Evolutionary conservation across 257 asterid genomes (phyloP).

Genomic region (Penstemon newberryi): DNA sequence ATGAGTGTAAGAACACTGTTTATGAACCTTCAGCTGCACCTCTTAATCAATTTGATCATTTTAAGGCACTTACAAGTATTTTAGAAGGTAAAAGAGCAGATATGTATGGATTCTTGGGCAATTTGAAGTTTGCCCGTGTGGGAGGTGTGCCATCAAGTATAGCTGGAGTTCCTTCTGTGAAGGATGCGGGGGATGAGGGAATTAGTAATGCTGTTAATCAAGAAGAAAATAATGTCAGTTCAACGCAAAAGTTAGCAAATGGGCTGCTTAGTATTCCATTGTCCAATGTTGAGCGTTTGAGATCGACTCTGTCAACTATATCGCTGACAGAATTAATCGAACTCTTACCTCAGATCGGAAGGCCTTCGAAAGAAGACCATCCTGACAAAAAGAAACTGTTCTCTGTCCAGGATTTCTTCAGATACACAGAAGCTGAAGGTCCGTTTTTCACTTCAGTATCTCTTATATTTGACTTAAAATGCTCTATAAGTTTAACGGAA

Average conservation of each 20-base stretch:
- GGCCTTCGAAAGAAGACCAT: constrained; percentile 83
- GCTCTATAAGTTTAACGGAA: constrained; percentile 3
- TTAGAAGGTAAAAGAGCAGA: constrained; percentile 89
- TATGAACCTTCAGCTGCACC: constrained; percentile 30
- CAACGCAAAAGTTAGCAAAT: constrained; percentile 58
- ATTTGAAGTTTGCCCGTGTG: constrained; percentile 84
- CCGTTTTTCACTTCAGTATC: constrained; percentile 23
- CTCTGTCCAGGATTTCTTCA: constrained; percentile 96
- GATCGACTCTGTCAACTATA: constrained; percentile 77
- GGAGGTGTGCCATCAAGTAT: constrained; percentile 91
- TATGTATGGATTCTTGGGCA: constrained; percentile 71
- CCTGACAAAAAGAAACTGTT: constrained; percentile 95
- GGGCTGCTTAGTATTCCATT: constrained; percentile 90
- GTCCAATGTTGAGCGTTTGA: constrained; percentile 91
- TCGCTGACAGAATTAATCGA: constrained; percentile 85
- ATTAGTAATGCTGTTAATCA: constrained; percentile 46
- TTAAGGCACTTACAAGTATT: constrained; percentile 52
- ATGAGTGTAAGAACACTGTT: constrained; percentile 40
- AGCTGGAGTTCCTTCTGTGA: constrained; percentile 64
- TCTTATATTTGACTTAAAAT: constrained; percentile 10
- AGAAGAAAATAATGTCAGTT: constrained; percentile 62
- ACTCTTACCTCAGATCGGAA: constrained; percentile 84
- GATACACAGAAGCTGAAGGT: constrained; percentile 99
- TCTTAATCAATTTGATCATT: constrained; percentile 54
- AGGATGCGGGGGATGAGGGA: constrained; percentile 56